These are phyloP conservation scores for Emmonsia crescens DNA, from an alignment of 2,329 filamentous ascomycete species.

Conservation along the genomic window DNA sequence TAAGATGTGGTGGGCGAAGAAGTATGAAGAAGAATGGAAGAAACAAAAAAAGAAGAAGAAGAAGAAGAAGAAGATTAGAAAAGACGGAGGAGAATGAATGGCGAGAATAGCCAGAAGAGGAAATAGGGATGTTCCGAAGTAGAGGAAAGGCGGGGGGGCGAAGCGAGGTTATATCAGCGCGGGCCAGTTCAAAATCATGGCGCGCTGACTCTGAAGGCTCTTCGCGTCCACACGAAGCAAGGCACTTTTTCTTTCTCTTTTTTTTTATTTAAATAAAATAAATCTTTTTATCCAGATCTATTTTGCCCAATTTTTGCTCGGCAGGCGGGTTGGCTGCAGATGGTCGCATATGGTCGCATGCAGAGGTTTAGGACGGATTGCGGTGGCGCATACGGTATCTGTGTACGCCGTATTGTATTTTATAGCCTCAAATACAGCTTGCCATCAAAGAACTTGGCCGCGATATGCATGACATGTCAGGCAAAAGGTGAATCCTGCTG, in stretches of 20 bases:
- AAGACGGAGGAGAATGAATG: constrained; percentile 15
- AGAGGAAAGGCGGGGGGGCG: constrained; percentile 14
- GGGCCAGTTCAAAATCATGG: constrained; percentile 8
- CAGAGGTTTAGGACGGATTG: not conserved
- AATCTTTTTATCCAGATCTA: not conserved
- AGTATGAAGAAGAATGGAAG: constrained; percentile 8
- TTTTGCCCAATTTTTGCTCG: not conserved
- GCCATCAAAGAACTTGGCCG: not conserved
- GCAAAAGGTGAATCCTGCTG: not conserved
- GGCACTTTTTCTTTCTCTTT: not conserved
- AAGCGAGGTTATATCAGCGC: constrained; percentile 12
- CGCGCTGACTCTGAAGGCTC: constrained; percentile 6
- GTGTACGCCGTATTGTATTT: not conserved
- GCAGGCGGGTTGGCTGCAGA: constrained; percentile 7
- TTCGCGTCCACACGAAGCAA: not conserved
- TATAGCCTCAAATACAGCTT: not conserved
- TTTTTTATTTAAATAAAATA: not conserved
- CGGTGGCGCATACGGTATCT: constrained; percentile 3
- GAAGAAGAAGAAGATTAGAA: constrained; percentile 6
- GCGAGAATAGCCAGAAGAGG: constrained; percentile 10
- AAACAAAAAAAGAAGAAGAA: constrained; percentile 10
- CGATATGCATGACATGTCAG: not conserved
- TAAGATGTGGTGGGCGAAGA: constrained; percentile 6
- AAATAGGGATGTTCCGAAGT: constrained; percentile 5
- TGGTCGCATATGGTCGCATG: constrained; percentile 12